A percentile compares a stretch with the other conserved stretches of the same genome.
Evolutionary conservation across 352 stramenopile species (phyloP).

Genomic region (Globisporangium yorkense): DNA sequence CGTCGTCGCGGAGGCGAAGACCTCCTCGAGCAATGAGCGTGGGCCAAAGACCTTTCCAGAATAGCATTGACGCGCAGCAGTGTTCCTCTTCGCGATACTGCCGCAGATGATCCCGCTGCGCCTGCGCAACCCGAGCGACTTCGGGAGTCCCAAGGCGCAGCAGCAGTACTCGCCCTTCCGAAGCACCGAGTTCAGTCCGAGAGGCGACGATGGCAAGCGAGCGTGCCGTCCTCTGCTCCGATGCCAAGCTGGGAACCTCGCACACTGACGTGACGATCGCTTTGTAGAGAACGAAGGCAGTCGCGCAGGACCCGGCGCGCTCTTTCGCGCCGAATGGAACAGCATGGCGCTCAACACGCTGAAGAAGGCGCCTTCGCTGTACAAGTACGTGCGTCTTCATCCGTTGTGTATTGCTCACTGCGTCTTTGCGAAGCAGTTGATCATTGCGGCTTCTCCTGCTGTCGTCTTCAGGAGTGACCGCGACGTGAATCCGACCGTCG

Average conservation of each 20-base stretch:
- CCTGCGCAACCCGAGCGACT: conserved; percentile 31
- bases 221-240: no score
- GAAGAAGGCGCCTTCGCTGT: conserved; percentile 19
- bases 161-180: conserved; percentile 46
- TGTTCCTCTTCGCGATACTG: not conserved
- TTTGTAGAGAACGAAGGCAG: conserved; percentile 12
- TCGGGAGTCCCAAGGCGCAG: conserved; percentile 22
- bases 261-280: not conserved
- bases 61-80: no score
- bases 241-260: no score
- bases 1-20: not conserved
- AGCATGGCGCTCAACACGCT: conserved; percentile 24
- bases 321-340: conserved; percentile 45
- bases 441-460: not conserved
- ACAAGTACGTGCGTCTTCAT: conserved; percentile 14
- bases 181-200: conserved; percentile 31
- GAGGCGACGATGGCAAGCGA: conserved; percentile 10
- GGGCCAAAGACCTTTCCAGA: no score
- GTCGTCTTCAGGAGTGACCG: conserved; percentile 27
- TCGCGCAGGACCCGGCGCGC: conserved; percentile 24
- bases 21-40: no score
- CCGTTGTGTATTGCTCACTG: not conserved
- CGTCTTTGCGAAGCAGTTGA: not conserved
- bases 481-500: conserved; percentile 42
- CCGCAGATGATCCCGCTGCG: conserved; percentile 41